A percentile compares a stretch with the other conserved stretches of the same genome.
These are phyloP conservation scores for Neurospora pannonica DNA, from an alignment of 495 filamentous ascomycete genomes.

Conservation along the genomic window DNA sequence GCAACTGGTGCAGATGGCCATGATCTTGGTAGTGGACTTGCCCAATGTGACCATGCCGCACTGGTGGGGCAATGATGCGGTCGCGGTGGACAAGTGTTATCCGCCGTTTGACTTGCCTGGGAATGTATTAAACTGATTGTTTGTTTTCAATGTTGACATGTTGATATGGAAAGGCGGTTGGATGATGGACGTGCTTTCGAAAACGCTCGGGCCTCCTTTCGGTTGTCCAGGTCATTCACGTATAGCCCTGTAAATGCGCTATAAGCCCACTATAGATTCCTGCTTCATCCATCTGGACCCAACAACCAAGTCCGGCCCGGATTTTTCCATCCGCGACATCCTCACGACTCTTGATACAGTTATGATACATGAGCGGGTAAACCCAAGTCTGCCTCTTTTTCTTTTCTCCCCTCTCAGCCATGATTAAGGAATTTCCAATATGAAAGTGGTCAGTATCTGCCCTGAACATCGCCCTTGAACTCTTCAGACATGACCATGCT, in stretches of 20 bases:
- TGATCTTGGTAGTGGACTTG: conserved; percentile 10
- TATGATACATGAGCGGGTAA: background rate
- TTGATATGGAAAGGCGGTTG: background rate
- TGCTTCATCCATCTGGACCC: background rate
- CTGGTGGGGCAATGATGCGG: conserved; percentile 13
- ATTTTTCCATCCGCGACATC: background rate
- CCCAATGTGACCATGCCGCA: conserved; percentile 1
- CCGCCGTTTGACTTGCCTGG: background rate
- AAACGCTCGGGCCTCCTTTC: background rate
- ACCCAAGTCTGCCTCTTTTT: background rate
- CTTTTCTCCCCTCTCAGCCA: background rate
- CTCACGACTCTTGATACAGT: background rate
- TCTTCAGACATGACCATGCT: background rate
- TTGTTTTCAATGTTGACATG: background rate
- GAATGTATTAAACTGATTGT: background rate
- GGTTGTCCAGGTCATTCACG: too few relatives aligned
- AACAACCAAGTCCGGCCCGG: too few relatives aligned
- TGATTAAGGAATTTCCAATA: background rate
- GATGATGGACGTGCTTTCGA: too few relatives aligned
- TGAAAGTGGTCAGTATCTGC: background rate
- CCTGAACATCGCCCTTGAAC: too few relatives aligned
- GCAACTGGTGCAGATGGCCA: conserved; percentile 12
- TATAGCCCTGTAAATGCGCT: background rate
- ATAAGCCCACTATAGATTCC: background rate
- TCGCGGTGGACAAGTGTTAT: conserved; percentile 2